Evolutionary conservation across 345 rosid species (phyloP).

Genomic region (Boechera retrofracta): DNA sequence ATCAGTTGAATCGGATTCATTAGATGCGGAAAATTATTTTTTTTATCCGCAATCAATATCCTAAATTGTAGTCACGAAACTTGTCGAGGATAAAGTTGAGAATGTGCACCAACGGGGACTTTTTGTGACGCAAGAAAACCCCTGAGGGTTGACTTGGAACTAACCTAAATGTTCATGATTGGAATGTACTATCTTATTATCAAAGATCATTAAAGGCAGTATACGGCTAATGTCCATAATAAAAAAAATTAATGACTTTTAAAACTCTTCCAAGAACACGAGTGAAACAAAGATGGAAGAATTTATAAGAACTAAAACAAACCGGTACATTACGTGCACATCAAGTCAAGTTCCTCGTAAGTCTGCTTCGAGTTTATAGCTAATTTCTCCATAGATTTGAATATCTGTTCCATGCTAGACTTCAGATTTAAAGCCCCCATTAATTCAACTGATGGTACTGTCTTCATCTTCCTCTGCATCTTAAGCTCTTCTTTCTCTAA

Average conservation of each 20-base stretch:
- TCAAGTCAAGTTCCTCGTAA: constrained; percentile 31
- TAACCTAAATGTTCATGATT: neutral
- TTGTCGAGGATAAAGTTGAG: neutral
- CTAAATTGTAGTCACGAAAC: neutral
- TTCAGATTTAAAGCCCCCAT: constrained; percentile 30
- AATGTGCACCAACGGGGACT: neutral
- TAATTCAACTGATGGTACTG: constrained; percentile 11
- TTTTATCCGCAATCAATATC: no score
- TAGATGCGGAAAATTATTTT: no score
- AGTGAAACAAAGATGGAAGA: neutral
- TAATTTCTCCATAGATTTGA: constrained; percentile 39
- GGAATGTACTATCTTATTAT: neutral
- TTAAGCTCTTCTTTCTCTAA: constrained; percentile 42
- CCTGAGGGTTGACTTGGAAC: neutral
- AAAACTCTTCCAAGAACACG: constrained; percentile 13
- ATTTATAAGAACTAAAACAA: neutral
- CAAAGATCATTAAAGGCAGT: neutral
- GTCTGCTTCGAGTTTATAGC: constrained; percentile 38
- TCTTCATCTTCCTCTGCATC: constrained; percentile 39
- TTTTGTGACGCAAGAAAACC: constrained; percentile 6
- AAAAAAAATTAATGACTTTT: neutral
- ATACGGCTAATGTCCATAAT: neutral
- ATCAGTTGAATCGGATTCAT: neutral
- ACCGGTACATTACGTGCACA: constrained; percentile 24
- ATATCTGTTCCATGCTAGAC: constrained; percentile 32